A percentile compares a stretch with the other conserved stretches of the same genome.
Evolutionary conservation across 352 stramenopile genomes (phyloP).

Genomic region (Thraustochytrium sp.): DNA sequence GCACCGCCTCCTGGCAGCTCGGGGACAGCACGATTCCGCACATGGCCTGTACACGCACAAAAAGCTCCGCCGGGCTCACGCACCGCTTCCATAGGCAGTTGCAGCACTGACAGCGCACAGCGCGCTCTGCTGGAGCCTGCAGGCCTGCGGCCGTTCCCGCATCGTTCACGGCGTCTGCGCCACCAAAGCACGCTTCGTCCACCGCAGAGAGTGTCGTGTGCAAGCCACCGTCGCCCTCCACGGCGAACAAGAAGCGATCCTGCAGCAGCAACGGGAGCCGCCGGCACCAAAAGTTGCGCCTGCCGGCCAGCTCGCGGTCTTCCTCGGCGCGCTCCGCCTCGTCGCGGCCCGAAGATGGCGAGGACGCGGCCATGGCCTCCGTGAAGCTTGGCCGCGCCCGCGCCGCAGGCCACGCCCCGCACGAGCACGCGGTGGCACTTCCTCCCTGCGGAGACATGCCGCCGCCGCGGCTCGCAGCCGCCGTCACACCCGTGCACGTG

Average conservation of each 20-base stretch:
- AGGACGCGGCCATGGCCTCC: neutral
- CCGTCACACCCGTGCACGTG: neutral
- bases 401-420: neutral
- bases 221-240: neutral
- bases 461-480: neutral
- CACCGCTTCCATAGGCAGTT: conserved; percentile 7
- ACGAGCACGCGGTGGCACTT: neutral
- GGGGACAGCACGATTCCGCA: conserved; percentile 15
- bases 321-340: neutral
- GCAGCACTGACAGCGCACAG: neutral
- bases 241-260: neutral
- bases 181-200: neutral
- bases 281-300: conserved; percentile 29
- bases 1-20: conserved; percentile 1
- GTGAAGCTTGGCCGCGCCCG: neutral
- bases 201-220: neutral
- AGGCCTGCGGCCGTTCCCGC: neutral
- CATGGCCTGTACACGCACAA: conserved; percentile 7
- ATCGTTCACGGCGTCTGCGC: neutral
- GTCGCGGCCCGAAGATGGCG: neutral
- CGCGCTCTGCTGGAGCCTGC: neutral
- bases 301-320: neutral
- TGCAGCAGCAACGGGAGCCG: neutral
- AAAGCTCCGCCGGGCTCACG: neutral
- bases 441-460: neutral